Base-by-base conservation (phyloP, 2,329 filamentous ascomycete species). In the Botryotinia narcissicola region DNA sequence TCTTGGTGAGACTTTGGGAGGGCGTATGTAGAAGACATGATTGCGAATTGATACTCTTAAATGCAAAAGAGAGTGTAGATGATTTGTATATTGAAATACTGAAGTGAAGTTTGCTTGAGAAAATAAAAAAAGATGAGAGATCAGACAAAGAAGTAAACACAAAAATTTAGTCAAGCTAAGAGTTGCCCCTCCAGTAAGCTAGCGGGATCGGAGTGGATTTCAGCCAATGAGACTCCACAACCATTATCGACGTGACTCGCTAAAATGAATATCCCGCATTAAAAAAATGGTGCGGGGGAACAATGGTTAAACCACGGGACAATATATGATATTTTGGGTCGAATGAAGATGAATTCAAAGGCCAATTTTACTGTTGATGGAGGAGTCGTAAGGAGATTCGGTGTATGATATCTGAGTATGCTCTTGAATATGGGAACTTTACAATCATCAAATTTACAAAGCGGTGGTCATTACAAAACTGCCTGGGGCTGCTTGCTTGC, bases 1-100 rank as follows among this genome's bases (percentile, higher is more conserved):
- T 91, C 89, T 84, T 88, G 85, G 85, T 92, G 90, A 82, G 88
- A 85, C 83, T 89, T 84, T 75, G 90, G 86, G 73, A 92, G 87
- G 79, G 90, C 90, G 85, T 92, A 92, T 80, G 72, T 75, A 44
- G 70, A 29, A 64, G 78, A 77, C 78, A 79, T 79, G 68, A 72
- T 75, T 74, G 75, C 73, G 29, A 72, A 42, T 16, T 69, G 42
- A 46, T 64, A 42, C n/a, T 51, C 10, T 32, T 18, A 48, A 60
- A 42, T 60, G 59, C 48, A 42, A 48, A 32, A 32, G 32, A 64
- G 42, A 46, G 40, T 48, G 57, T 71, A 46, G 7, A 20, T 64
- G 42, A 64, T 51, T 63, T 37, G 22, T 25, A 59, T 40, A 68
- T 68, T 57, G 57, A 54, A 61, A 37, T 37, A 48, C n/a, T 48